These are phyloP conservation scores for Ascochyta clinopodiicola DNA, from an alignment of 2,329 filamentous ascomycete genomes.

Conservation along the genomic window DNA sequence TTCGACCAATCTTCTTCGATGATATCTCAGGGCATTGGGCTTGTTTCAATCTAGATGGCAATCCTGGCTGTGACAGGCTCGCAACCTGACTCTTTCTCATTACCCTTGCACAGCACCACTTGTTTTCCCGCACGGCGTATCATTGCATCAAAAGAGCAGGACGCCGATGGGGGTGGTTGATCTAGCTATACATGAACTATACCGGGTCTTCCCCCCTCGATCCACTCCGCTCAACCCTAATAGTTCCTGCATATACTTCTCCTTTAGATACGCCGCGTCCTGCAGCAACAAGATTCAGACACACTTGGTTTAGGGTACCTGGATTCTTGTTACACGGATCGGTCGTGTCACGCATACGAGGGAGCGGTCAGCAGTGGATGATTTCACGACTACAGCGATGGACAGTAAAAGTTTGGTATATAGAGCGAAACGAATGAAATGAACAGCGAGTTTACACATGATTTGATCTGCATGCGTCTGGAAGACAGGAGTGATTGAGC, in stretches of 20 bases:
- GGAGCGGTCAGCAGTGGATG: conserved; percentile 9
- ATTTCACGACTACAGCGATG: conserved; percentile 9
- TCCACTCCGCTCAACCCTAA: conserved; percentile 18
- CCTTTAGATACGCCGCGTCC: not conserved
- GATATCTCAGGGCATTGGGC: conserved; percentile 26
- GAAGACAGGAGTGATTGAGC: too few relatives aligned
- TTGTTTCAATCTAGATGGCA: conserved; percentile 41
- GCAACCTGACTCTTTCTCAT: conserved; percentile 21
- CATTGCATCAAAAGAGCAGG: conserved; percentile 36
- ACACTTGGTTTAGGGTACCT: not conserved
- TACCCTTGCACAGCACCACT: conserved; percentile 24
- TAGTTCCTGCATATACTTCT: conserved; percentile 12
- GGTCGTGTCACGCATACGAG: not conserved
- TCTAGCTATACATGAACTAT: conserved; percentile 37
- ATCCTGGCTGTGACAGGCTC: conserved; percentile 19
- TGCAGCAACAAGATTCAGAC: not conserved
- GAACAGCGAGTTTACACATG: conserved; percentile 1
- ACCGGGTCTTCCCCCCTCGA: conserved; percentile 26
- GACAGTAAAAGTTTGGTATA: conserved; percentile 20
- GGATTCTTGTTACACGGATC: not conserved
- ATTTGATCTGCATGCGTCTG: too few relatives aligned
- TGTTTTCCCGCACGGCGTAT: conserved; percentile 37
- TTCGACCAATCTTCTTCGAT: conserved; percentile 29
- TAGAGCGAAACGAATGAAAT: conserved; percentile 14
- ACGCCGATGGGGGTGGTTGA: conserved; percentile 26